A percentile compares a stretch with the other conserved stretches of the same genome.
These are phyloP conservation scores for Apocynum venetum DNA, from an alignment of 257 asterid species.

Conservation along the genomic window DNA sequence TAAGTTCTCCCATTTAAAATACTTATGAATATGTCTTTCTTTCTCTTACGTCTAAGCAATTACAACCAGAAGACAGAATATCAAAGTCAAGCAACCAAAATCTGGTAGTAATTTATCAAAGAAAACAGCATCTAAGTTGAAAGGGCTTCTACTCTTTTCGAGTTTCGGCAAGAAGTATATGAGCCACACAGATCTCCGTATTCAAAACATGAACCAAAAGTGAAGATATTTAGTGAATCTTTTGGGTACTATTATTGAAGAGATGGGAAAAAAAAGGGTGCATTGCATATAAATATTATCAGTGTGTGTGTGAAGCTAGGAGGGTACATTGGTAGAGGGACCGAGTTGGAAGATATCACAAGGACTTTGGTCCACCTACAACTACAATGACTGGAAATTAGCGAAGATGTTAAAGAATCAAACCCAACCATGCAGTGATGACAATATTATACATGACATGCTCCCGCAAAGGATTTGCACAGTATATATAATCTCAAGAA, in stretches of 20 bases:
- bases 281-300: neutral
- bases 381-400: neutral
- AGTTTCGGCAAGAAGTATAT: too few species aligned
- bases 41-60: neutral
- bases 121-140: too few species aligned
- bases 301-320: neutral
- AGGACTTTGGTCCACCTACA: slow-evolving; percentile 25
- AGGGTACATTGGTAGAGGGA: slow-evolving; percentile 12
- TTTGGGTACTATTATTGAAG: slow-evolving; percentile 23
- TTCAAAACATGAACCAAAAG: slow-evolving; percentile 4
- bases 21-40: neutral
- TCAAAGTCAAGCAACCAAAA: neutral
- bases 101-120: too few species aligned
- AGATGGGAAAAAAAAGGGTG: slow-evolving; percentile 1
- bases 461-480: slow-evolving; percentile 1
- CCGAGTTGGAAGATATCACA: slow-evolving; percentile 14
- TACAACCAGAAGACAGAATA: neutral
- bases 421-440: slow-evolving; percentile 4
- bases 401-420: neutral
- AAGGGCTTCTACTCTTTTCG: too few species aligned
- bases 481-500: neutral
- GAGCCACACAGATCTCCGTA: slow-evolving; percentile 5
- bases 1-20: neutral
- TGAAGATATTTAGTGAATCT: slow-evolving; percentile 9
- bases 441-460: neutral